phyloP scores from a whole-genome alignment of 2,329 filamentous ascomycete species.

The Apiospora aurea region DNA sequence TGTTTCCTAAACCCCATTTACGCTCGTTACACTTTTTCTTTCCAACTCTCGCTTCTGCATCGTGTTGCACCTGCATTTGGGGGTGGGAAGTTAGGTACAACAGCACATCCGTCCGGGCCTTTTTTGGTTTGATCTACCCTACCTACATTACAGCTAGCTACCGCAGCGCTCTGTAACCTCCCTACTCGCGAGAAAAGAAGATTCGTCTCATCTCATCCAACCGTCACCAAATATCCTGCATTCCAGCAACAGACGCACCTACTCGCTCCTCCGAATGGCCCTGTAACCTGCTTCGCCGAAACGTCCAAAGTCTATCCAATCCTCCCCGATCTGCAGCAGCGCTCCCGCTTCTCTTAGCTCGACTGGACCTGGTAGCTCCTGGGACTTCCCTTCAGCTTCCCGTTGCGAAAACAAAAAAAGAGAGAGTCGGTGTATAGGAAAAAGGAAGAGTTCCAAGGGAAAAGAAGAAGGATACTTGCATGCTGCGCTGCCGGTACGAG shows the following conservation, averaged over 20 bases:
- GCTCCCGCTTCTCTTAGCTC: slow-evolving; percentile 22
- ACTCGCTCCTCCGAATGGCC: slow-evolving; percentile 22
- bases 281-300: slow-evolving; percentile 23
- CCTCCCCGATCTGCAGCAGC: slow-evolving; percentile 22
- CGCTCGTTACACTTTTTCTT: slow-evolving; percentile 24
- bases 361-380: slow-evolving; percentile 1
- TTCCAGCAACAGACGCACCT: slow-evolving; percentile 20
- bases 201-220: slow-evolving; percentile 24
- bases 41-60: slow-evolving; percentile 25
- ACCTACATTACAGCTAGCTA: not conserved
- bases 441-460: slow-evolving; percentile 12
- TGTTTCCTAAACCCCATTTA: slow-evolving; percentile 22
- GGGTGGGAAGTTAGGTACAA: slow-evolving; percentile 22
- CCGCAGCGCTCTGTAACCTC: slow-evolving; percentile 14
- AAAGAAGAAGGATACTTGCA: slow-evolving; percentile 23
- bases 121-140: slow-evolving; percentile 24
- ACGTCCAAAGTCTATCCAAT: slow-evolving; percentile 21
- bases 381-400: slow-evolving; percentile 21
- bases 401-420: not conserved
- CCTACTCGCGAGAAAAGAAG: slow-evolving; percentile 21
- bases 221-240: slow-evolving; percentile 24
- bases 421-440: slow-evolving; percentile 5
- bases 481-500: slow-evolving; percentile 8
- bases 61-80: slow-evolving; percentile 23
- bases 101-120: slow-evolving; percentile 23